Percentiles rank a stretch among this genome's conserved stretches.
phyloP scores from a whole-genome alignment of 2,329 filamentous ascomycete genomes.

The Tympanopsis confertula region DNA sequence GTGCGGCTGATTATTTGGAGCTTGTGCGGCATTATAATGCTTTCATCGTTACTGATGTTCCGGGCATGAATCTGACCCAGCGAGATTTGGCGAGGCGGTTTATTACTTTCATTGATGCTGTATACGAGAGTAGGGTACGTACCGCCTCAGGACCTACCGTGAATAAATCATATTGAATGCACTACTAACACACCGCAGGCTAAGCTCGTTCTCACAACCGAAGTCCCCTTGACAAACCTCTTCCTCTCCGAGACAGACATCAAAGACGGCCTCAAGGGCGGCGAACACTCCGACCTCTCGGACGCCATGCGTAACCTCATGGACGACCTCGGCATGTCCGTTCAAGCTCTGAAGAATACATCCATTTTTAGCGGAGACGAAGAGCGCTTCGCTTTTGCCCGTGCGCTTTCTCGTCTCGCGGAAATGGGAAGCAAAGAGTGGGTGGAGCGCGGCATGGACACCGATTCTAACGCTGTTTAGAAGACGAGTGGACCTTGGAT shows the following conservation, averaged over 20 bases:
- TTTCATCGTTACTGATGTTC: conserved; percentile 83
- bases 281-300: conserved; percentile 39
- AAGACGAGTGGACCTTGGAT: conserved; percentile 53
- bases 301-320: conserved; percentile 70
- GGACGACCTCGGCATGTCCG: conserved; percentile 78
- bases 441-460: conserved; percentile 71
- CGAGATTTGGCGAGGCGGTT: conserved; percentile 84
- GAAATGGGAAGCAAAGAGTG: conserved; percentile 95
- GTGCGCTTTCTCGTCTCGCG: conserved; percentile 70
- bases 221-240: conserved; percentile 71
- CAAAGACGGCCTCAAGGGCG: conserved; percentile 40
- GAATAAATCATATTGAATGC: not conserved
- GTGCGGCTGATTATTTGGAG: conserved; percentile 91
- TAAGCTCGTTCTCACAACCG: conserved; percentile 89
- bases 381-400: conserved; percentile 89
- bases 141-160: not conserved
- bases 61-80: conserved; percentile 77
- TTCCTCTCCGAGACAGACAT: conserved; percentile 70
- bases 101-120: conserved; percentile 94
- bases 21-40: conserved; percentile 80
- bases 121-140: conserved; percentile 54
- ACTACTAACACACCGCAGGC: conserved; percentile 48
- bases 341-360: conserved; percentile 72
- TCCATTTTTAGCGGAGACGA: conserved; percentile 88
- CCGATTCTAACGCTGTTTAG: conserved; percentile 54